phyloP scores from a whole-genome alignment of 345 rosid genomes.

The Geranium rotundifolium region DNA sequence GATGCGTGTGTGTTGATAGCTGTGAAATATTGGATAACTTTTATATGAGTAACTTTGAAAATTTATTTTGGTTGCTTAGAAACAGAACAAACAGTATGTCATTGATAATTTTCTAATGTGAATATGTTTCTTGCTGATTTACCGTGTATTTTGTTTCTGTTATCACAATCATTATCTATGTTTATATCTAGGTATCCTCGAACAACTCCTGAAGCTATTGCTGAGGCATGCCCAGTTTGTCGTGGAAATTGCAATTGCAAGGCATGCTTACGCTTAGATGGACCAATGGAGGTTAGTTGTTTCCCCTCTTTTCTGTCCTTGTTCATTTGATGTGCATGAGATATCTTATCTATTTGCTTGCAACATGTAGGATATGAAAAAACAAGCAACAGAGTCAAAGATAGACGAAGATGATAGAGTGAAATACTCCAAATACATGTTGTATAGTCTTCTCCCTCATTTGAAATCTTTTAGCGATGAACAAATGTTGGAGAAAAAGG shows the following conservation, averaged over 20 bases:
- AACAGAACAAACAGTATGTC: background rate
- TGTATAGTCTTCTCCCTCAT: conserved; percentile 22
- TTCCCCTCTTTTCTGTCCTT: background rate
- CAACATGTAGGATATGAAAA: conserved; percentile 10
- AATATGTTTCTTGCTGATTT: background rate
- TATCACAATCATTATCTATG: conserved; percentile 4
- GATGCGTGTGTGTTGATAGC: background rate
- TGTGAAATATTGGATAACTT: background rate
- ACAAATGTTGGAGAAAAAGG: conserved; percentile 24
- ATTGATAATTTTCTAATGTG: too few species aligned
- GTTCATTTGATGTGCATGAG: background rate
- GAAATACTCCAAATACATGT: conserved; percentile 20
- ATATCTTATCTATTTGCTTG: background rate
- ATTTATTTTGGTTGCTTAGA: background rate
- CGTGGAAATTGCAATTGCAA: conserved; percentile 49
- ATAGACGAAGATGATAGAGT: conserved; percentile 5
- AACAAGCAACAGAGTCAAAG: background rate
- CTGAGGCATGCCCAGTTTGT: conserved; percentile 40
- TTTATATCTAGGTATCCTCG: conserved; percentile 37
- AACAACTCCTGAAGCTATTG: conserved; percentile 28
- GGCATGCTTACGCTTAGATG: conserved; percentile 42
- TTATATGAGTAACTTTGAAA: background rate
- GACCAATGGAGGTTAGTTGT: conserved; percentile 22
- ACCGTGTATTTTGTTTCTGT: background rate
- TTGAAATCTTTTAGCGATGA: conserved; percentile 19